Conservation (phyloP, 192 early-diverging fungal genomes). For the Coemansia sp. region DNA sequence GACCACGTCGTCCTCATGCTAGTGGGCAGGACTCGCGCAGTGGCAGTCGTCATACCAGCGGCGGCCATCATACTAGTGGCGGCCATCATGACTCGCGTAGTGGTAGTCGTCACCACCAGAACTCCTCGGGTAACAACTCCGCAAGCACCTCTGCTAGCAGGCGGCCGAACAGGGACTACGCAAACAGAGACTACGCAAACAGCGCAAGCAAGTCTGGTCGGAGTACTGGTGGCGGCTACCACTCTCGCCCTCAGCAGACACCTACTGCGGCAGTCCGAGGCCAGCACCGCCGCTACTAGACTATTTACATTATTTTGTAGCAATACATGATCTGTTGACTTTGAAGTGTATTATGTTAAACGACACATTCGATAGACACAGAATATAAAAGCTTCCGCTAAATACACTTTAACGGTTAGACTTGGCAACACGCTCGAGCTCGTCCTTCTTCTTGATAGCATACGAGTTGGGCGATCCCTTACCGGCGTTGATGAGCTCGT, state of each 20-base stretch:
- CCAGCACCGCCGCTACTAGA: conserved; percentile 10
- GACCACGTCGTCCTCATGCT: not conserved
- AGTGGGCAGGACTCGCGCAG: conserved; percentile 7
- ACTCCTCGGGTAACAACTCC: not conserved
- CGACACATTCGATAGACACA: conserved; percentile 7
- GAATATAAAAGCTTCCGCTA: not conserved
- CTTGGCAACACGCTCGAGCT: conserved; percentile 74
- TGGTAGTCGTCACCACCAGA: not conserved
- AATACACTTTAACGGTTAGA: conserved; percentile 52
- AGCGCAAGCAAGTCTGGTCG: not conserved
- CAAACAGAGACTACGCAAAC: not conserved
- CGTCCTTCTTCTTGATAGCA: conserved; percentile 99
- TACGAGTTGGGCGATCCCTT: conserved; percentile 99
- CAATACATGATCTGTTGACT: not conserved
- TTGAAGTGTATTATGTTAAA: conserved; percentile 3
- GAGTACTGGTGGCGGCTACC: not conserved
- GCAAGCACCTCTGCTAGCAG: not conserved
- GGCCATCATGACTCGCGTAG: conserved; percentile 13
- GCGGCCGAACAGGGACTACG: not conserved
- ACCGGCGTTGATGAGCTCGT: conserved; percentile 98
- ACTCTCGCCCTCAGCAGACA: not conserved
- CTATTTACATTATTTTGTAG: not conserved
- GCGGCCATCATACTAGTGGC: no score
- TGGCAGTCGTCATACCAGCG: not conserved
- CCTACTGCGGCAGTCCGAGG: not conserved